Base-by-base conservation (phyloP, 768 basidiomycete genomes). In the Auriscalpium microsporum region DNA sequence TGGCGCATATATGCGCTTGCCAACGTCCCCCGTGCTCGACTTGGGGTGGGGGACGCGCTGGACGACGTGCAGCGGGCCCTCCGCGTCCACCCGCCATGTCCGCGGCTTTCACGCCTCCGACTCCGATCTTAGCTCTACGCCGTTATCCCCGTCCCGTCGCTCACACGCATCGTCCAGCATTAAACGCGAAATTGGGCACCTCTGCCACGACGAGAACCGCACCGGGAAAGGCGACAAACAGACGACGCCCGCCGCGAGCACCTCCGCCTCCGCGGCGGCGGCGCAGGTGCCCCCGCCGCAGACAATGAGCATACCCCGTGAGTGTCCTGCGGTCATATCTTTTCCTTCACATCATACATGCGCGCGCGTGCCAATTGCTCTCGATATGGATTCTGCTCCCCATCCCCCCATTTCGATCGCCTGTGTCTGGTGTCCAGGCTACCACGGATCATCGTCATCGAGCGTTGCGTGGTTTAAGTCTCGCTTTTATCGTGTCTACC, bases 161-260 rank as follows among this genome's bases (percentile, higher is more conserved):
- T 54, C 57, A 53, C 49, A 50, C 37, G 56, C 44, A 33, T 23
- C 52, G 23, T 34, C 49, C 63, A 94, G 94, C 64, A 91, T 97
- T 64, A 97, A 97, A 69, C 84, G 95, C 40, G 94, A 97, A 69
- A 97, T 97, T 58, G 90, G 92, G 0, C 92, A 96, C 72, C 75
- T 95, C 13, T 96, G 94, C 65, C 88, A 91, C 62, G 94, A 95
- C 68, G 92, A 94, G 65, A 81, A 81, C 56, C 77, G 83, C 48
- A 75, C 77, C 1, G 57, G 61, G 35, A 59, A 56, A 23, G 52
- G 1, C 45, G 77, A 77, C 9, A 83, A 82, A 57, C 73, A 75
- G 37, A 66, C 67, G 55, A 49, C 68, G 0, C 16, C 68, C 17
- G 45, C 71, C 10, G 38, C 73, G 38, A 60, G 58, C 13, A 59